Evolutionary conservation across 108 stramenopile species (phyloP).

Genomic region (Cyclotella sp.): DNA sequence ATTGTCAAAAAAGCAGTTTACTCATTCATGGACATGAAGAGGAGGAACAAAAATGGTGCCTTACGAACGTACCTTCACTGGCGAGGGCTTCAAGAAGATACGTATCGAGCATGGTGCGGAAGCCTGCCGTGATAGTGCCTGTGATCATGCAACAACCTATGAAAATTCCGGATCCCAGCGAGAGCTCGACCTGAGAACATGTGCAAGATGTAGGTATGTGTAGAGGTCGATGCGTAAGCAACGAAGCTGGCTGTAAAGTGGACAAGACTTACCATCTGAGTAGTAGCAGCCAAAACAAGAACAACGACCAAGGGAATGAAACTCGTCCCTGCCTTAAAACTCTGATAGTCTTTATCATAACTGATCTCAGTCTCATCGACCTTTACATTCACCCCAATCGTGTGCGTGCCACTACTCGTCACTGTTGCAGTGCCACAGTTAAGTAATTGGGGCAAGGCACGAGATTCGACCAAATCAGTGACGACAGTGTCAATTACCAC

Average conservation of each 20-base stretch:
- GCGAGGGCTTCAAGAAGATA: constrained; percentile 60
- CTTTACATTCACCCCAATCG: constrained; percentile 26
- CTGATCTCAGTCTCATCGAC: constrained; percentile 4
- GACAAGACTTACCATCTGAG: constrained; percentile 46
- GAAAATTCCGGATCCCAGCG: constrained; percentile 59
- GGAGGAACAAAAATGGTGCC: too few relatives aligned
- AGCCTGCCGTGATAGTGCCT: constrained; percentile 46
- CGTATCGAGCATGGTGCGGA: constrained; percentile 51
- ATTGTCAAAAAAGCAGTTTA: background rate
- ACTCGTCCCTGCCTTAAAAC: constrained; percentile 55
- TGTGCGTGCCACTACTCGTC: constrained; percentile 19
- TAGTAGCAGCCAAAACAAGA: constrained; percentile 50
- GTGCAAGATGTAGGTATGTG: constrained; percentile 9
- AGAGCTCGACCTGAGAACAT: constrained; percentile 35
- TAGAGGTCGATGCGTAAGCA: background rate
- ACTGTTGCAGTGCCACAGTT: constrained; percentile 9
- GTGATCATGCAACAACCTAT: constrained; percentile 61
- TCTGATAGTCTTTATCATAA: constrained; percentile 39
- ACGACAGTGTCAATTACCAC: background rate
- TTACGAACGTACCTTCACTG: constrained; percentile 9
- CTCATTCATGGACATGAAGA: background rate
- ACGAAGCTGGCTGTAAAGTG: background rate
- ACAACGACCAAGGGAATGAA: constrained; percentile 57
- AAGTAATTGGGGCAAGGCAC: constrained; percentile 18
- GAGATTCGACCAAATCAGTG: constrained; percentile 26